Conservation (phyloP, 129 eudicot genomes). For the Tanacetum coccineum region DNA sequence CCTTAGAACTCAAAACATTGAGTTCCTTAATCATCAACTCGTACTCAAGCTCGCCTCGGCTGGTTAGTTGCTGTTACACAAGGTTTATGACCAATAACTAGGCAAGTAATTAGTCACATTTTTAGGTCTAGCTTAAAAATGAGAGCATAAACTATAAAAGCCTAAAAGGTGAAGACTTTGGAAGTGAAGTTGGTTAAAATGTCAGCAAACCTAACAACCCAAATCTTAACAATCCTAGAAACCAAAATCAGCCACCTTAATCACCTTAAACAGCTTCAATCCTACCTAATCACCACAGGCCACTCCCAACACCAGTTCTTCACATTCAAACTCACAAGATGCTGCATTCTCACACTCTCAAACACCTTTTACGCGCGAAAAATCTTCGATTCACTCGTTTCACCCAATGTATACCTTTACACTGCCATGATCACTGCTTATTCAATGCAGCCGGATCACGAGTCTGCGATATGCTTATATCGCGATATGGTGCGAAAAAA, state of each 20-base stretch:
- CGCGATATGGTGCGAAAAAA: constrained; percentile 49
- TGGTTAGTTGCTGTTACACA: too few species aligned
- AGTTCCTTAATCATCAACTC: too few species aligned
- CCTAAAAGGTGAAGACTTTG: too few species aligned
- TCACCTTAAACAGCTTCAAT: constrained; percentile 73
- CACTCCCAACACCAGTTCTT: constrained; percentile 58
- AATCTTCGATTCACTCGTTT: constrained; percentile 49
- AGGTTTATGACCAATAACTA: too few species aligned
- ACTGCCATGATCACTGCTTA: constrained; percentile 81
- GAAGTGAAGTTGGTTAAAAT: too few species aligned
- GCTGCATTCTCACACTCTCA: constrained; percentile 49
- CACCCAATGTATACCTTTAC: constrained; percentile 76
- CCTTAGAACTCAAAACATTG: too few species aligned
- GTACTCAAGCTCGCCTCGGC: too few species aligned
- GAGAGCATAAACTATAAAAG: too few species aligned
- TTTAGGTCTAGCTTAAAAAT: too few species aligned
- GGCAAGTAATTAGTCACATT: too few species aligned
- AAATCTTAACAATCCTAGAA: constrained; percentile 37
- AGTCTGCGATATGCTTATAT: constrained; percentile 38
- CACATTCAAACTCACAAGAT: constrained; percentile 65
- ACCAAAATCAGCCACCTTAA: constrained; percentile 45
- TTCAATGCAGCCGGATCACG: constrained; percentile 43
- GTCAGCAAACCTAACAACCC: constrained; percentile 36
- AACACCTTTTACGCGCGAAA: constrained; percentile 56
- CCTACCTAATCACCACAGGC: constrained; percentile 61